phyloP scores from a whole-genome alignment of 2,329 filamentous ascomycete species.

The Penicillium freii region DNA sequence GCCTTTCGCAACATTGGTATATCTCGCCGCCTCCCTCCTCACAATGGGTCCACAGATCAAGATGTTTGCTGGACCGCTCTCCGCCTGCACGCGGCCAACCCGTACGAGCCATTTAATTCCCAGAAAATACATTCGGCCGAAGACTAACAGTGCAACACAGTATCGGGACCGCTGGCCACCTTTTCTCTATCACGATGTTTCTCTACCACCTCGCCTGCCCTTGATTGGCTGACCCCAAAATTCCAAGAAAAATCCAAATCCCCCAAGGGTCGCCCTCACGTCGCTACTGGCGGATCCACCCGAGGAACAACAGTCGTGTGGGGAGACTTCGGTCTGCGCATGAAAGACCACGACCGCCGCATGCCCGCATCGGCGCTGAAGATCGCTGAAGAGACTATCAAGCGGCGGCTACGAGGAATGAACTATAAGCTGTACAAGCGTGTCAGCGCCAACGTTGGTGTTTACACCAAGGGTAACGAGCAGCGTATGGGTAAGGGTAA shows the following conservation, averaged over 20 bases:
- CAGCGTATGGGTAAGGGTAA: constrained; percentile 99
- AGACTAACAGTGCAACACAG: constrained; percentile 27
- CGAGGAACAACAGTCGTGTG: constrained; percentile 94
- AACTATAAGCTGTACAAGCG: constrained; percentile 91
- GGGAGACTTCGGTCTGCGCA: constrained; percentile 93
- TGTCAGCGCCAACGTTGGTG: constrained; percentile 87
- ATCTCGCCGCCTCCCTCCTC: constrained; percentile 11
- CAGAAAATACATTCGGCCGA: constrained; percentile 10
- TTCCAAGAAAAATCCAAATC: constrained; percentile 82
- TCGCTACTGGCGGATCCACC: constrained; percentile 83
- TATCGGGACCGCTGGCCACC: constrained; percentile 28
- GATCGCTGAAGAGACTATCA: constrained; percentile 91
- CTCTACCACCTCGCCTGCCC: constrained; percentile 63
- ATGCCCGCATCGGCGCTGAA: constrained; percentile 84
- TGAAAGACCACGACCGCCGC: constrained; percentile 88
- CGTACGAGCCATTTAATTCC: constrained; percentile 27
- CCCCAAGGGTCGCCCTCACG: constrained; percentile 79
- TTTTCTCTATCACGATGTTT: constrained; percentile 60
- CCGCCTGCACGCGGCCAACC: constrained; percentile 34
- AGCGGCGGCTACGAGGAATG: constrained; percentile 79
- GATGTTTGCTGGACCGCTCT: constrained; percentile 37
- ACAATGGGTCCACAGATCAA: constrained; percentile 39
- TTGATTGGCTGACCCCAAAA: constrained; percentile 79
- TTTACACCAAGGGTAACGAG: constrained; percentile 94
- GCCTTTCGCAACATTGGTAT: constrained; percentile 9